These are phyloP conservation scores for Pseudogymnoascus verrucosus DNA, from an alignment of 2,329 filamentous ascomycete genomes.

Conservation along the genomic window DNA sequence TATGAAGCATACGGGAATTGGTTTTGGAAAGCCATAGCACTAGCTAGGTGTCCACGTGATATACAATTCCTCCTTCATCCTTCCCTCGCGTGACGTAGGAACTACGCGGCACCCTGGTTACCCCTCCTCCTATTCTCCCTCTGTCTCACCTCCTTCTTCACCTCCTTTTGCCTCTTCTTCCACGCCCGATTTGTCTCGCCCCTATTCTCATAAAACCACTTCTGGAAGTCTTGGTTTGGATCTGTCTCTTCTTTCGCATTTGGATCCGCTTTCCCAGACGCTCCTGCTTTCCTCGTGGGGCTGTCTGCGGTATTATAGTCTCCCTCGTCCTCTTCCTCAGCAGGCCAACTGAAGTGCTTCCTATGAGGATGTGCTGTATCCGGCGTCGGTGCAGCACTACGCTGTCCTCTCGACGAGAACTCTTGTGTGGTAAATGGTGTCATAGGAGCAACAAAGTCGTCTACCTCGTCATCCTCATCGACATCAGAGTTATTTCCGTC, in stretches of 20 bases:
- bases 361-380: slow-evolving; percentile 76
- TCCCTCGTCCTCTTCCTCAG: slow-evolving; percentile 36
- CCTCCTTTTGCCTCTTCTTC: slow-evolving; percentile 56
- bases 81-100: background rate
- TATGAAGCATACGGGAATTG: background rate
- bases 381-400: slow-evolving; percentile 88
- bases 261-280: slow-evolving; percentile 20
- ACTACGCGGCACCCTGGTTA: slow-evolving; percentile 12
- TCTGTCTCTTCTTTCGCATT: slow-evolving; percentile 18
- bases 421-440: slow-evolving; percentile 81
- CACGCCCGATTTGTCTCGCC: slow-evolving; percentile 58
- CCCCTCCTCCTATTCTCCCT: slow-evolving; percentile 52
- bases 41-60: background rate
- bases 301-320: slow-evolving; percentile 33
- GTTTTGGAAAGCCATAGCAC: background rate
- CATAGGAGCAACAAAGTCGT: slow-evolving; percentile 46
- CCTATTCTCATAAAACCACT: slow-evolving; percentile 61
- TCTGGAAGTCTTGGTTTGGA: slow-evolving; percentile 47
- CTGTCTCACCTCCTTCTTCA: slow-evolving; percentile 58
- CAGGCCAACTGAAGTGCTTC: slow-evolving; percentile 51
- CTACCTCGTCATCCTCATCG: slow-evolving; percentile 38
- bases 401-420: slow-evolving; percentile 62
- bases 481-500: slow-evolving; percentile 40
- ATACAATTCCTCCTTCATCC: background rate
- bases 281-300: slow-evolving; percentile 17